These are phyloP conservation scores for Xylariaceae sp. DNA, from an alignment of 2,329 filamentous ascomycete genomes.

Conservation along the genomic window DNA sequence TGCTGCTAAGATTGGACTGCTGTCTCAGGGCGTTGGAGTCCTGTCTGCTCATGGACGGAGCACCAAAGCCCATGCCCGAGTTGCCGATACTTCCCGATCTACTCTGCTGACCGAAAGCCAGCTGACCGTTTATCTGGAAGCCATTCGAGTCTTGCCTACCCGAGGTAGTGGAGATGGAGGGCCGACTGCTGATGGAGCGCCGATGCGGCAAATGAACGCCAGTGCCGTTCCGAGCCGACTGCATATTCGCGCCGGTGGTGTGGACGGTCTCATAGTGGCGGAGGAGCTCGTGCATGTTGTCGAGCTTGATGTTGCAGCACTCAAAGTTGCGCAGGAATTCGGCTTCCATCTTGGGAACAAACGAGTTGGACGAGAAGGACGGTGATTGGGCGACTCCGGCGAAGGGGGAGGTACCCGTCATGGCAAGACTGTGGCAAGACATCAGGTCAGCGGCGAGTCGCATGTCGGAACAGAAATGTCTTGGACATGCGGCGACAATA, in stretches of 20 bases:
- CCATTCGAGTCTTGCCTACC: conserved; percentile 21
- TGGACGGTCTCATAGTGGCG: conserved; percentile 97
- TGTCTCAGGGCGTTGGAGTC: conserved; percentile 27
- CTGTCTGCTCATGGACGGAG: conserved; percentile 34
- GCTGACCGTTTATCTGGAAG: conserved; percentile 18
- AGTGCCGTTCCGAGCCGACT: conserved; percentile 20
- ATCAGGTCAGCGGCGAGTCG: conserved; percentile 19
- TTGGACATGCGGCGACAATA: neutral
- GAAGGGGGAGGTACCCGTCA: conserved; percentile 94
- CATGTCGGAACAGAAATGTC: neutral
- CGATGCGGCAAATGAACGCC: conserved; percentile 22
- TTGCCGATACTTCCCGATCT: conserved; percentile 13
- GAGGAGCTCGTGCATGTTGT: conserved; percentile 87
- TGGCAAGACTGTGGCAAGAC: conserved; percentile 64
- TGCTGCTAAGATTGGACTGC: conserved; percentile 35
- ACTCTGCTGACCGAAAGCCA: conserved; percentile 23
- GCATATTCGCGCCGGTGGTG: conserved; percentile 53
- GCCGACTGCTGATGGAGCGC: conserved; percentile 23
- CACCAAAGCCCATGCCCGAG: conserved; percentile 19
- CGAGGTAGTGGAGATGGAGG: conserved; percentile 18
- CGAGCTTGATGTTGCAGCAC: conserved; percentile 84
- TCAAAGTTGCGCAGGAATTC: conserved; percentile 97
- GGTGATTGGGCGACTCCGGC: conserved; percentile 72
- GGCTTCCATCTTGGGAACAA: conserved; percentile 90
- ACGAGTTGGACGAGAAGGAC: conserved; percentile 93